phyloP scores from a whole-genome alignment of 1,284 basidiomycete genomes.

The Pseudomicrostroma phylloplanum region DNA sequence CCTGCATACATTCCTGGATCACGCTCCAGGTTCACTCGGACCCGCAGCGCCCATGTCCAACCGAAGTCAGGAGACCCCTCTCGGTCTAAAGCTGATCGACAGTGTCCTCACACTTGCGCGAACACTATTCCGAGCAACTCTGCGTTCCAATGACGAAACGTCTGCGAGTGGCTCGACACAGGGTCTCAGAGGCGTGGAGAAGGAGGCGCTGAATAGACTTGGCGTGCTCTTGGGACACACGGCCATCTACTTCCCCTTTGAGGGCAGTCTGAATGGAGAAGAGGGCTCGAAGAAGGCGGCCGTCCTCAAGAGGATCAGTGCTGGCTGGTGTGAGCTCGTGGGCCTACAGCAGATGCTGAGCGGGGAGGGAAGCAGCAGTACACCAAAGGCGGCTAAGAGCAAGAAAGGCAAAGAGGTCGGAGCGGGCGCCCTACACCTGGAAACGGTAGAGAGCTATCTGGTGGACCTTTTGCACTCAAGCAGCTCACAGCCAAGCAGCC shows the following conservation, averaged over 20 bases:
- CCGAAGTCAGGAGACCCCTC: background rate
- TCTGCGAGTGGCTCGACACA: background rate
- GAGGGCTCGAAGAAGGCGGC: background rate
- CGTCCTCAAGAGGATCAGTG: background rate
- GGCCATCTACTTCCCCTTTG: conserved; percentile 7
- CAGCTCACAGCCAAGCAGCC: background rate
- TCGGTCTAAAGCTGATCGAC: conserved; percentile 7
- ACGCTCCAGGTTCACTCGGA: background rate
- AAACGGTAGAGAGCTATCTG: background rate
- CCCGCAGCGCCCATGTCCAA: background rate
- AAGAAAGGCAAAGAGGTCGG: background rate
- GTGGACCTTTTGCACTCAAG: background rate
- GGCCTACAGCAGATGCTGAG: background rate
- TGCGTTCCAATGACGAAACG: background rate
- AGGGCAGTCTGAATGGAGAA: background rate
- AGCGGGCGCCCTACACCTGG: background rate
- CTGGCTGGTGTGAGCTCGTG: conserved; percentile 5
- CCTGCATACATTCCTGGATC: conserved; percentile 1
- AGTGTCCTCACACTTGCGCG: background rate
- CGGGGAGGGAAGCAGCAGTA: background rate
- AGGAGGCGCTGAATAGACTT: background rate
- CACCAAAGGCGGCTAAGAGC: background rate
- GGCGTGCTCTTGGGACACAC: background rate
- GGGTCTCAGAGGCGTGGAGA: background rate
- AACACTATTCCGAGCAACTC: background rate